These are phyloP conservation scores for Hypoxylon fragiforme DNA, from an alignment of 495 filamentous ascomycete genomes.

Conservation along the genomic window DNA sequence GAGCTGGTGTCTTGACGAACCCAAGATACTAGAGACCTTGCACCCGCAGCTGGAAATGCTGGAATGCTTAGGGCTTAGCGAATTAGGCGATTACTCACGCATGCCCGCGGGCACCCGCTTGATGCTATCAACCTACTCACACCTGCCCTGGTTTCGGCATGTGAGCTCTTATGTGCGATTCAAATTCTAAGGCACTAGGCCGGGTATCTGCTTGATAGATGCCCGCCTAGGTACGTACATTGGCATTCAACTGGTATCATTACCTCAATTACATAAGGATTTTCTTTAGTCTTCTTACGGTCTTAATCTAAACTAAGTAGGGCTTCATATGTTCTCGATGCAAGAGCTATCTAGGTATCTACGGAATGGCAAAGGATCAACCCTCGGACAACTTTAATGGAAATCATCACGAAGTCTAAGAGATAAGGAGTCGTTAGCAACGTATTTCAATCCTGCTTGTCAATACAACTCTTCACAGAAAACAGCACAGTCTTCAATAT, in stretches of 20 bases:
- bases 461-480: slow-evolving; percentile 48
- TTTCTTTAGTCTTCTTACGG: too few relatives aligned
- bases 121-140: slow-evolving; percentile 17
- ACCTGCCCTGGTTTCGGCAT: slow-evolving; percentile 26
- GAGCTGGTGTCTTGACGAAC: slow-evolving; percentile 29
- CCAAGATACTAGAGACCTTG: slow-evolving; percentile 20
- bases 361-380: too few relatives aligned
- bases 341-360: neutral
- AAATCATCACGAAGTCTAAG: too few relatives aligned
- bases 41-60: slow-evolving; percentile 27
- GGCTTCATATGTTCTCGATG: too few relatives aligned
- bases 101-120: slow-evolving; percentile 18
- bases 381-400: too few relatives aligned
- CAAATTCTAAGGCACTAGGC: slow-evolving; percentile 7
- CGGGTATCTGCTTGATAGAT: too few relatives aligned
- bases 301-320: too few relatives aligned
- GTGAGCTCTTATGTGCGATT: slow-evolving; percentile 21
- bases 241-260: too few relatives aligned
- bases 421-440: neutral
- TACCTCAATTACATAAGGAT: too few relatives aligned
- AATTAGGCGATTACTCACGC: slow-evolving; percentile 10
- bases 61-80: slow-evolving; percentile 19
- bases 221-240: too few relatives aligned
- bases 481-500: slow-evolving; percentile 75
- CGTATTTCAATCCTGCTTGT: slow-evolving; percentile 7